Evolutionary conservation across 192 early-diverging fungal genomes (phyloP), one percentile per base, ranked within the genome.

Genomic region (Kickxella alabastrina): DNA sequence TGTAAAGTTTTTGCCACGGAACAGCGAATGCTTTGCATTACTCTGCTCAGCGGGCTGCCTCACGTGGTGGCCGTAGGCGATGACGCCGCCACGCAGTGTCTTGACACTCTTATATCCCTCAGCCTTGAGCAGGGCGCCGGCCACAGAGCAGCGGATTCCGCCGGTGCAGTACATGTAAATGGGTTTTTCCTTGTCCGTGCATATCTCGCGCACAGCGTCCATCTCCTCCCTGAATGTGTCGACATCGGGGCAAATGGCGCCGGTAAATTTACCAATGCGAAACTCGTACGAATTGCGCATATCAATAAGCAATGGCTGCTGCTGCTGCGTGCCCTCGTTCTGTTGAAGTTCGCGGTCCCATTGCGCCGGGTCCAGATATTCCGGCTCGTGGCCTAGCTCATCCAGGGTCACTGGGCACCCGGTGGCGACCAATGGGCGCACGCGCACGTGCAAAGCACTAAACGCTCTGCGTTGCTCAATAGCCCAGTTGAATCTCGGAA

Each of bases 101-200:
- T 84, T 82, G 41, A 90, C 85, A 9, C 81, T 79, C 17, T 81
- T 54, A 49, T 84, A 82, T 10, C 84, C 87, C 10, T 74, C 75
- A 5, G 80, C 78, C 24, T 80, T 83, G 6, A 90, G 71, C 6
- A 88, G 72, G 10, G 88, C 87, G 5, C 88, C 88, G n/a, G 88
- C 87, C 19, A 86, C 82, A 5, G 85, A 83, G 47, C 88, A 90
- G 14, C 88, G 77, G 43, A 90, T 90, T n/a, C 88, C 88, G 25
- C 87, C 87, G 5, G 88, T 88, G 61, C 88, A 90, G 49, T 90
- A 90, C 88, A 90, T 90, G 59, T 79, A 85, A 6, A 90, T 79
- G 13, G 85, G 83, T 41, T 83, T 68, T 29, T 82, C 73, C 28
- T 76, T 67, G 23, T 74, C 59, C 31, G 62, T 39, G 45, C 77